Evolutionary conservation across 176 grass and related monocot genomes (phyloP).

Genomic region (Triticum aestivum): IWGSC_CS_RefSeq_v2.1 NC_057799.1:531295876-531296375

Average conservation of each 20-base stretch:
- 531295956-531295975: background rate
- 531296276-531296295: background rate
- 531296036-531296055: background rate
- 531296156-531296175: background rate
- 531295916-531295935: background rate
- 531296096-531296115: no score
- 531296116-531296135: background rate
- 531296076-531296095: background rate
- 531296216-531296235: no score
- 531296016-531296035: background rate
- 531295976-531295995: background rate
- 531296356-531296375: background rate
- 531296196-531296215: background rate
- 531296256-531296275: background rate
- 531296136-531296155: background rate
- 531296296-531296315: background rate
- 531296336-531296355: background rate
- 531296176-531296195: background rate
- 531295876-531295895: background rate
- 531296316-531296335: background rate
- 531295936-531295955: background rate
- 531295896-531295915: background rate
- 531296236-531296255: background rate
- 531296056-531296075: background rate
- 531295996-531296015: slow-evolving; percentile 2